Percentiles rank a stretch among this genome's conserved stretches.
phyloP scores from a whole-genome alignment of 805 yeast species.

The Hanseniaspora lindneri region DNA sequence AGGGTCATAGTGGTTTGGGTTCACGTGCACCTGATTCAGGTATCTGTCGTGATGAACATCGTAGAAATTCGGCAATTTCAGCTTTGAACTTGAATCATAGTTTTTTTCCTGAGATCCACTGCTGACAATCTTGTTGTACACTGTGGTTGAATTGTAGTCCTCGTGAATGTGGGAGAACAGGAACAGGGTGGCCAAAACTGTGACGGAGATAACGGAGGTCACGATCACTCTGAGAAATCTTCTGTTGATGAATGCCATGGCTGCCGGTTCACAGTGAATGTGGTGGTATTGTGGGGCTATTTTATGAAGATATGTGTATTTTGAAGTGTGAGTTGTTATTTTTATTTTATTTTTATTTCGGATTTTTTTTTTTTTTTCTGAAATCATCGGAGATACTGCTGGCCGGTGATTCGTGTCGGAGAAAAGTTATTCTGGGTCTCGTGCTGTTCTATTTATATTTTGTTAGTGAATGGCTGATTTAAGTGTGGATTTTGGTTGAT shows the following conservation, averaged over 20 bases:
- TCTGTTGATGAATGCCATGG: conserved; percentile 12
- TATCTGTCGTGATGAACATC: conserved; percentile 1
- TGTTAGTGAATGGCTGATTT: too few species aligned
- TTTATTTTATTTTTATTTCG: too few species aligned
- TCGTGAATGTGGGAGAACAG: conserved; percentile 7
- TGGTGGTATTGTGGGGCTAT: too few species aligned
- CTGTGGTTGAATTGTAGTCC: conserved; percentile 10
- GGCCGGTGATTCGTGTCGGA: too few species aligned
- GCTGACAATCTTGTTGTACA: conserved; percentile 1
- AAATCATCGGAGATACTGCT: too few species aligned
- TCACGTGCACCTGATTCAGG: not conserved
- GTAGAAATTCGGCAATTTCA: conserved; percentile 9
- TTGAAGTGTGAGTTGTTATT: too few species aligned
- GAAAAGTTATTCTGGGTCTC: too few species aligned
- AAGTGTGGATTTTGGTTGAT: too few species aligned
- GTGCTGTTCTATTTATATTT: too few species aligned
- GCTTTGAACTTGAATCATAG: not conserved
- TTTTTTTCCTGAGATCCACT: not conserved
- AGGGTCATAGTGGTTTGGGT: conserved; percentile 10
- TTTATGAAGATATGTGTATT: too few species aligned
- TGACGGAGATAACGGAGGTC: not conserved
- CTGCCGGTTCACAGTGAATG: too few species aligned
- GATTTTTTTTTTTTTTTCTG: too few species aligned
- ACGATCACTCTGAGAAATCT: conserved; percentile 8
- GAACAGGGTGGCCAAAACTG: not conserved